Percentiles rank a stretch among this genome's conserved stretches.
phyloP scores from a whole-genome alignment of 139 green algal genomes.

The Diplosphaera chodatii region DNA sequence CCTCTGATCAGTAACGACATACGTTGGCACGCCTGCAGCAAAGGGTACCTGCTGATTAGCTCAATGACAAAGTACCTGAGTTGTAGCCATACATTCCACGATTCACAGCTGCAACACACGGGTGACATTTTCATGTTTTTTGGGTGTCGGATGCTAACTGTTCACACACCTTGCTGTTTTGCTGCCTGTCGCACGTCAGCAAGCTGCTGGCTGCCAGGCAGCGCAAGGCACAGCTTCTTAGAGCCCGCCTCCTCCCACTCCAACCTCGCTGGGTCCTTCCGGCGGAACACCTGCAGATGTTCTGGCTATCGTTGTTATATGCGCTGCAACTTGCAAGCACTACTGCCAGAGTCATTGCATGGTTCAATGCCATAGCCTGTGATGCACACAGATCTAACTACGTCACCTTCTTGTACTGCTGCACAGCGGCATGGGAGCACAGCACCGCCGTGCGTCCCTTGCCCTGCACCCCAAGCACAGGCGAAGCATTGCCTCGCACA shows the following conservation, averaged over 20 bases:
- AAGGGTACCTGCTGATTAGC: background rate
- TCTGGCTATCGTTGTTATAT: too few species aligned
- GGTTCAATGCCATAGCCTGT: too few species aligned
- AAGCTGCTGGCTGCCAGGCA: background rate
- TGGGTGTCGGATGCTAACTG: background rate
- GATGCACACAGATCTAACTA: too few species aligned
- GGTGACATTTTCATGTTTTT: background rate
- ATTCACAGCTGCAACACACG: background rate
- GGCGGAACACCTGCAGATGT: too few species aligned
- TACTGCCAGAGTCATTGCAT: too few species aligned
- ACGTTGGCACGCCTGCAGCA: background rate
- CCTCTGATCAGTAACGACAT: background rate
- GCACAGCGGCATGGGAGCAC: background rate
- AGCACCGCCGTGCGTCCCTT: background rate
- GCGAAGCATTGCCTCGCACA: too few species aligned
- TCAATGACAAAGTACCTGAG: background rate
- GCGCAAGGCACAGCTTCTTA: background rate
- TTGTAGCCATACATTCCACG: too few species aligned
- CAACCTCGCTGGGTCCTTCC: background rate
- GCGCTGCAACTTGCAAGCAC: too few species aligned
- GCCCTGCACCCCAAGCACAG: background rate
- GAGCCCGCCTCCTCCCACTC: background rate
- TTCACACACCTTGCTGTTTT: background rate
- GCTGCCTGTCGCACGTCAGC: background rate
- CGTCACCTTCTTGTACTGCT: constrained; percentile 1